These are phyloP conservation scores for Hibiscus trionum DNA, from an alignment of 345 rosid genomes.

Conservation along the genomic window DNA sequence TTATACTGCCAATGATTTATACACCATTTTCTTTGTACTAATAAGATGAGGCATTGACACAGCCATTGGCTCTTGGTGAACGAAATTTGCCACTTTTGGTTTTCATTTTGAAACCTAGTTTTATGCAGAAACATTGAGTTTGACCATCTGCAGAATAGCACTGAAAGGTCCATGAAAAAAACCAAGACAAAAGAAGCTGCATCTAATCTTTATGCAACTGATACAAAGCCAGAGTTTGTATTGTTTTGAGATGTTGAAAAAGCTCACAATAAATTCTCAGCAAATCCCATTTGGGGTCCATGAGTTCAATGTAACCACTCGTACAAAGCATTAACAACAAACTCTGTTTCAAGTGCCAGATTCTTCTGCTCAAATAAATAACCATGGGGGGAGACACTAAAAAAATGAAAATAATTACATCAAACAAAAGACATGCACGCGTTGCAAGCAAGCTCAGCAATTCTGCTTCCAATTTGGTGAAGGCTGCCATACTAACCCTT, in stretches of 20 bases:
- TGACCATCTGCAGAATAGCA: not conserved
- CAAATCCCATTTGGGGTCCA: not conserved
- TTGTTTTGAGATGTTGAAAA: not conserved
- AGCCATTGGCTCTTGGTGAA: not conserved
- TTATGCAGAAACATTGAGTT: not conserved
- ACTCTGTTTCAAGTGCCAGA: slow-evolving; percentile 3
- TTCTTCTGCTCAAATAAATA: not conserved
- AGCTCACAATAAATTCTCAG: not conserved
- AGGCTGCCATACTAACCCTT: not conserved
- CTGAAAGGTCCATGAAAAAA: not conserved
- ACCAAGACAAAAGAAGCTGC: not conserved
- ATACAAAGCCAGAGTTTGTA: not conserved
- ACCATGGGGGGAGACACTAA: not conserved
- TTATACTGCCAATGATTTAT: too few relatives aligned
- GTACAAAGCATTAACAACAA: slow-evolving; percentile 3
- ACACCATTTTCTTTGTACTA: not conserved
- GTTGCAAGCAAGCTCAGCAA: not conserved
- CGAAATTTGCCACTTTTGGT: not conserved
- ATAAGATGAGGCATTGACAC: not conserved
- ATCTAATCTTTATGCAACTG: not conserved
- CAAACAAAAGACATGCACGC: not conserved
- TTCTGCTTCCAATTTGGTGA: not conserved
- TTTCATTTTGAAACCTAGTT: not conserved
- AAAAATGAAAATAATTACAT: not conserved
- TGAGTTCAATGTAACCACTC: slow-evolving; percentile 5